A percentile compares a stretch with the other conserved stretches of the same genome.
These are phyloP conservation scores for Gossypium gossypioides DNA, from an alignment of 441 rosid genomes.

Conservation along the genomic window DNA sequence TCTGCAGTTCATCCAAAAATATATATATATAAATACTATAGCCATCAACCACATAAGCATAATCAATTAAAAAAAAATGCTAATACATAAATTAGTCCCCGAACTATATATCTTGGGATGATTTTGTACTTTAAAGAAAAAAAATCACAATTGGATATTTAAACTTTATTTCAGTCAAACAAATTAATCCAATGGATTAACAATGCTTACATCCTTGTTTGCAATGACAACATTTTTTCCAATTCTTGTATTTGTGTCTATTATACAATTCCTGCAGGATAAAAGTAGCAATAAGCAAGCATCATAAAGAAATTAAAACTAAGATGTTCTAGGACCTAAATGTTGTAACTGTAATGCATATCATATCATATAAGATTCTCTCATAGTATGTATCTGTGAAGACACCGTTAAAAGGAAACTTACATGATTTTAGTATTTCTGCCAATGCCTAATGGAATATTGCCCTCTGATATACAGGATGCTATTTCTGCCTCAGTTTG, in stretches of 20 bases:
- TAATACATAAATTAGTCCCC: neutral
- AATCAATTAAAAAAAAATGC: neutral
- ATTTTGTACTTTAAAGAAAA: neutral
- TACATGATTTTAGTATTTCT: conserved; percentile 55
- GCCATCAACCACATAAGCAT: neutral
- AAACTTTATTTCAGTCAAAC: neutral
- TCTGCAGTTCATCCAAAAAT: conserved; percentile 25
- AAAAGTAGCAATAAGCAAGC: neutral
- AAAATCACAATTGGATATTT: neutral
- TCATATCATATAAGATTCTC: neutral
- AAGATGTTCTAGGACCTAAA: neutral
- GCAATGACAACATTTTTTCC: conserved; percentile 58
- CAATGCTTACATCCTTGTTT: conserved; percentile 51
- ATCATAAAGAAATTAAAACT: neutral
- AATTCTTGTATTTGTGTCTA: conserved; percentile 73
- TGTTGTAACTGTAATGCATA: neutral
- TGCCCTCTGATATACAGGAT: conserved; percentile 41
- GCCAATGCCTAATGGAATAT: conserved; percentile 67
- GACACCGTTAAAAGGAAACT: conserved; percentile 6
- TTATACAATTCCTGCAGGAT: conserved; percentile 57
- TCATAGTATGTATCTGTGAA: neutral
- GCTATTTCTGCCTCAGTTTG: conserved; percentile 66
- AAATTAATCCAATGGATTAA: neutral
- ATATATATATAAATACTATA: neutral
- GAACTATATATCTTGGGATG: neutral